A percentile compares a stretch with the other conserved stretches of the same genome.
phyloP scores from a whole-genome alignment of 176 grass and related monocot species.

The Avena sativa region DNA sequence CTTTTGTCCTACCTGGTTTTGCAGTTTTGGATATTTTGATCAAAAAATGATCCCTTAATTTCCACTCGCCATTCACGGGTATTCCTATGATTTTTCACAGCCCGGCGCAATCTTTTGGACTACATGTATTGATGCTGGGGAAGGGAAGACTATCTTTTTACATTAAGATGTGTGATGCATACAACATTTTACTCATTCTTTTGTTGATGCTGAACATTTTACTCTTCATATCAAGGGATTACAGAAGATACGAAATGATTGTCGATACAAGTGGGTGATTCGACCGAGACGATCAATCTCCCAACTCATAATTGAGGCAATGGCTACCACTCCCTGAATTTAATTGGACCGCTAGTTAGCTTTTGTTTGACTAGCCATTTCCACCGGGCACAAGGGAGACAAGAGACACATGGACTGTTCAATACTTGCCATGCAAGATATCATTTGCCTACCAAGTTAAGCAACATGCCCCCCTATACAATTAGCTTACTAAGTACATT shows the following conservation, averaged over 20 bases:
- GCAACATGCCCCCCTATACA: background rate
- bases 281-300: background rate
- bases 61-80: too few species aligned
- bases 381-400: conserved; percentile 45
- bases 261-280: conserved; percentile 2
- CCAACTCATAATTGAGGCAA: conserved; percentile 2
- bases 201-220: background rate
- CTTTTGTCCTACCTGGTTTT: too few species aligned
- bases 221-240: background rate
- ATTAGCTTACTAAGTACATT: background rate
- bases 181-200: background rate
- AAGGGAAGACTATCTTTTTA: too few species aligned
- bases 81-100: too few species aligned
- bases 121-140: too few species aligned
- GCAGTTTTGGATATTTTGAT: too few species aligned
- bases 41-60: too few species aligned
- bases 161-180: too few species aligned
- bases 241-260: background rate
- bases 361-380: conserved; percentile 54
- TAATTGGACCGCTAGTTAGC: conserved; percentile 28
- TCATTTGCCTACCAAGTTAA: conserved; percentile 45
- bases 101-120: too few species aligned
- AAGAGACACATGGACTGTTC: conserved; percentile 52
- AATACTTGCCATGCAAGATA: conserved; percentile 49
- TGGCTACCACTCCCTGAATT: conserved; percentile 6